phyloP scores from a whole-genome alignment of 1,284 basidiomycete genomes.

The Violaceomyces palustris region DNA sequence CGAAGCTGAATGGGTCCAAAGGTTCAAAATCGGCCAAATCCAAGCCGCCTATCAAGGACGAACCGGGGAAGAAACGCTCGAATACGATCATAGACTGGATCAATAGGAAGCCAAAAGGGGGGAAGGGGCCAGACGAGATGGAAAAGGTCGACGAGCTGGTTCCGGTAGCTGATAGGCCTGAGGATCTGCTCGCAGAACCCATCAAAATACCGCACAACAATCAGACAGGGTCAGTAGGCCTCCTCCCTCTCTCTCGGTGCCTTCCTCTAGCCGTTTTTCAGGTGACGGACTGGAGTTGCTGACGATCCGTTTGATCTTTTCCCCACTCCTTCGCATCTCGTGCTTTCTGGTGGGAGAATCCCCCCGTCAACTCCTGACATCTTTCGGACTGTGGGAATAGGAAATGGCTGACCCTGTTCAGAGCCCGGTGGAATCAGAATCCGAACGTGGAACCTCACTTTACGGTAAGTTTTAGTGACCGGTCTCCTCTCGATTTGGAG shows the following conservation, averaged over 20 bases:
- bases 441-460: slow-evolving; percentile 40
- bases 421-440: slow-evolving; percentile 43
- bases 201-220: slow-evolving; percentile 46
- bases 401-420: slow-evolving; percentile 52
- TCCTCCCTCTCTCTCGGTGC: too few species aligned
- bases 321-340: too few species aligned
- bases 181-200: slow-evolving; percentile 25
- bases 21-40: not conserved
- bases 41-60: not conserved
- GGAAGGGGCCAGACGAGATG: not conserved
- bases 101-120: not conserved
- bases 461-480: slow-evolving; percentile 2
- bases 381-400: too few species aligned
- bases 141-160: not conserved
- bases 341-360: too few species aligned
- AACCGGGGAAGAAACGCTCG: not conserved
- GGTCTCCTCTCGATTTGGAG: not conserved
- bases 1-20: not conserved
- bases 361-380: too few species aligned
- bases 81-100: slow-evolving; percentile 2
- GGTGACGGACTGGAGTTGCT: too few species aligned
- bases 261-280: too few species aligned
- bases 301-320: too few species aligned
- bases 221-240: slow-evolving; percentile 49
- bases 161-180: slow-evolving; percentile 4